Base-by-base conservation (phyloP, 2,329 filamentous ascomycete genomes). In the Periglandula ipomoeae region DNA sequence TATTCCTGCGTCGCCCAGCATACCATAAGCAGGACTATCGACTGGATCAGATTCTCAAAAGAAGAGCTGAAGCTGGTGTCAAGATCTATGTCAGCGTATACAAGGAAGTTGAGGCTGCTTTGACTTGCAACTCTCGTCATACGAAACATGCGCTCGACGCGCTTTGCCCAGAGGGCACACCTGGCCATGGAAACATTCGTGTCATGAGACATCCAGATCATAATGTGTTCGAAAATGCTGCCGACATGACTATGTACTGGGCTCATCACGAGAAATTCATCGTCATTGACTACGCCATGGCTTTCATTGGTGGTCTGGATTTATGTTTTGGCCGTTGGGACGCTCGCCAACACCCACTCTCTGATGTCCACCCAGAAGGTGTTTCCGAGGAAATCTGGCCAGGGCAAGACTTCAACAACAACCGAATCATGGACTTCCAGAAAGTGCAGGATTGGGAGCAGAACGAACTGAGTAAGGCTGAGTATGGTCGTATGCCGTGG, bases 191-290 rank as follows among this genome's bases (percentile, higher is more conserved):
- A 43, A 97, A 97, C 62, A 97, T 98, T 62, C 79, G 74, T 32
- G 74, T 95, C 46, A 85, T 94, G 79, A 81, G 91, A 26, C 91
- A 97, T 67, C 91, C 91, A 0, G 91, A 97, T 64, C 91, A 97
- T 69, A 96, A 96, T 55, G 79, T 95, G 2, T 81, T 97, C 45
- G 89, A 96, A 59, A 96, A 96, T 59, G 87, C 85, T 2, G 87
- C 87, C 26, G 91, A 97, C 58, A 94, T 95, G 87, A 96, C 89
- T 0, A 89, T 96, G 61, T 96, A 95, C 70, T 97, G 91, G 82
- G 93, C 93, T 0, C 93, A 98, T 63, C 93, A 98, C 63, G 93
- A 98, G 60, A 98, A 98, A 64, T 94, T 96, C 61, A 86, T 97
- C 48, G 87, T 98, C 17, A 86, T 97, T 47, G 93, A 97, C 68